Percentiles rank a stretch among this genome's conserved stretches.
Conservation (phyloP, 306 rosid species). For the Heteromeles arbutifolia region DNA sequence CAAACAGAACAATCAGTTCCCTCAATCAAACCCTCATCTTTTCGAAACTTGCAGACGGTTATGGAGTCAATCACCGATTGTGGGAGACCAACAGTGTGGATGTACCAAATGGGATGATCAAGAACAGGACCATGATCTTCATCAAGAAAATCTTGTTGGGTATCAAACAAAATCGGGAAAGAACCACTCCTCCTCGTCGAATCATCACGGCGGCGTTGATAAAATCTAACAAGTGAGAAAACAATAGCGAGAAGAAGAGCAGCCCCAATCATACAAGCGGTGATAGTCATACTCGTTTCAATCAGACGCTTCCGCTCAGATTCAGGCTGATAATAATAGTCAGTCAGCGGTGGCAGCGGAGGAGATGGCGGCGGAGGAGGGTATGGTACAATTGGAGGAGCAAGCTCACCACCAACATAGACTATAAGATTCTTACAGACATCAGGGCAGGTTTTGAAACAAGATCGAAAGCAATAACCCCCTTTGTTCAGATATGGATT, state of each 20-base stretch:
- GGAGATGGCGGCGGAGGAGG: background rate
- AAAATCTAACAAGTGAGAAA: background rate
- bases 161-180: constrained; percentile 29
- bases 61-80: constrained; percentile 64
- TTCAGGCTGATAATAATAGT: rapidly evolving
- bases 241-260: constrained; percentile 9
- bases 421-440: background rate
- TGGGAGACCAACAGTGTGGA: constrained; percentile 52
- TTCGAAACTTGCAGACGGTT: constrained; percentile 39
- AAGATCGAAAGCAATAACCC: background rate
- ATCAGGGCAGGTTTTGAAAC: background rate
- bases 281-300: background rate
- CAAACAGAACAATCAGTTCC: constrained; percentile 80
- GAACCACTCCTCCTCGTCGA: background rate
- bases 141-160: constrained; percentile 27
- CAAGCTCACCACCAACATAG: background rate
- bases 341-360: background rate
- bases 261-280: constrained; percentile 16
- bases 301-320: background rate
- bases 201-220: constrained; percentile 22
- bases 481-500: background rate
- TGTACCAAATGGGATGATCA: constrained; percentile 56
- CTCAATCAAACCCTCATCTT: constrained; percentile 51
- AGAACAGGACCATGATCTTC: constrained; percentile 26
- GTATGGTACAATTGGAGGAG: background rate